Base-by-base conservation (phyloP, 2,329 filamentous ascomycete genomes). In the Dothideomycetidae sp. region DNA sequence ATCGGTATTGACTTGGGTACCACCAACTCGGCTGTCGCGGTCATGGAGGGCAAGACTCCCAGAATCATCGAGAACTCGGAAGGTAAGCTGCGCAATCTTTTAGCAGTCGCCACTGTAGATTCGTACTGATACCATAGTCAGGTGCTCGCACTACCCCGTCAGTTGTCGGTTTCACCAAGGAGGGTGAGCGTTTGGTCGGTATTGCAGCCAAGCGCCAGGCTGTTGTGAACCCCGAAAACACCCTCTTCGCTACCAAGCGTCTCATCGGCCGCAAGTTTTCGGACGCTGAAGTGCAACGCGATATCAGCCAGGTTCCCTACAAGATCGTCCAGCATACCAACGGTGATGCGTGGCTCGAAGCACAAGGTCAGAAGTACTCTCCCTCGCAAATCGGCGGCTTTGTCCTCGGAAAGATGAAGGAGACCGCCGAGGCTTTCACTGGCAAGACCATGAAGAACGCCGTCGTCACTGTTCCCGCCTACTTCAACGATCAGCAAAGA, bases 1-100 rank as follows among this genome's bases (percentile, higher is more conserved):
- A 94, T 96, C 57, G 90, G 90, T 78, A 94, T 96, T 61, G 88
- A 96, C 73, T 68, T 96, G 56, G 88, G 88, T 58, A 96, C 88
- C 58, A 96, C 88, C 54, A 96, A 96, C 75, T 94, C 88, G 44
- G 88, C 88, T 40, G 88, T 96, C 44, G 88, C 86, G 55, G 70
- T 96, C 48, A 93, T 96, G 86, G 88, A 96, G 72, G 90, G 88
- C 65, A 93, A 93, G 71, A 66, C 73, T 40, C 84, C 88, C 53
- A 84, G 79, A 66, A 96, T 96, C 61, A 96, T 96, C 61, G 88
- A 94, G 67, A 96, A 96, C 74, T 71, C 86, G 17, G 88, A 96
- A 71, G 86, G 84, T 85, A 67, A 54, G 66, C 45, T 11, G 19
- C 4, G 12, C 30, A 32, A 2, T 7, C n/a, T n/a, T 7, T 26